A percentile compares a stretch with the other conserved stretches of the same genome.
Evolutionary conservation across 2,329 filamentous ascomycete species (phyloP).

Genomic region (Zymoseptoria pseudotritici): DNA sequence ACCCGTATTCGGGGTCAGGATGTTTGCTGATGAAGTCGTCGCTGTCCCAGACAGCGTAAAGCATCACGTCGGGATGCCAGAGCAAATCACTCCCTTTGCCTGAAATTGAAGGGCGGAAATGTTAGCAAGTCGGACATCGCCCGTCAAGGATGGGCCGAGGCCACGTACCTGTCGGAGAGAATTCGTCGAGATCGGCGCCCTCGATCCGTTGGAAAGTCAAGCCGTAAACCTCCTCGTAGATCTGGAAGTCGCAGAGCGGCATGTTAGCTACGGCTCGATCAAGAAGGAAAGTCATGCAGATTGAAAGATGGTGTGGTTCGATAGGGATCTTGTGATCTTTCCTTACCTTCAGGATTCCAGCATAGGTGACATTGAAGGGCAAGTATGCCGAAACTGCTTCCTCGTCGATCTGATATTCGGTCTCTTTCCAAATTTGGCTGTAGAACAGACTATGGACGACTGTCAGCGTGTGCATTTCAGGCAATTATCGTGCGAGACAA

Average conservation of each 20-base stretch:
- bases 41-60: slow-evolving; percentile 10
- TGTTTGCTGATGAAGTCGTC: slow-evolving; percentile 4
- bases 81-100: slow-evolving; percentile 1
- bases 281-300: neutral
- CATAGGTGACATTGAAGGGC: neutral
- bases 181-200: slow-evolving; percentile 53
- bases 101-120: neutral
- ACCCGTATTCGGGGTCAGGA: neutral
- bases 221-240: slow-evolving; percentile 8
- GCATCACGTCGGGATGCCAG: slow-evolving; percentile 9
- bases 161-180: slow-evolving; percentile 34
- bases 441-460: neutral
- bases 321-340: neutral
- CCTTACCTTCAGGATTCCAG: neutral
- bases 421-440: neutral
- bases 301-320: neutral
- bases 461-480: neutral
- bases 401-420: neutral
- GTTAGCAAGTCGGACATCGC: neutral
- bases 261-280: neutral
- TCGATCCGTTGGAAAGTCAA: slow-evolving; percentile 25
- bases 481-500: neutral
- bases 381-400: neutral
- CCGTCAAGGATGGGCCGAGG: too few species aligned
- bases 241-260: neutral